A percentile compares a stretch with the other conserved stretches of the same genome.
Evolutionary conservation across 768 basidiomycete genomes (phyloP).

Genomic region (Guyanaporus albipodus): DNA sequence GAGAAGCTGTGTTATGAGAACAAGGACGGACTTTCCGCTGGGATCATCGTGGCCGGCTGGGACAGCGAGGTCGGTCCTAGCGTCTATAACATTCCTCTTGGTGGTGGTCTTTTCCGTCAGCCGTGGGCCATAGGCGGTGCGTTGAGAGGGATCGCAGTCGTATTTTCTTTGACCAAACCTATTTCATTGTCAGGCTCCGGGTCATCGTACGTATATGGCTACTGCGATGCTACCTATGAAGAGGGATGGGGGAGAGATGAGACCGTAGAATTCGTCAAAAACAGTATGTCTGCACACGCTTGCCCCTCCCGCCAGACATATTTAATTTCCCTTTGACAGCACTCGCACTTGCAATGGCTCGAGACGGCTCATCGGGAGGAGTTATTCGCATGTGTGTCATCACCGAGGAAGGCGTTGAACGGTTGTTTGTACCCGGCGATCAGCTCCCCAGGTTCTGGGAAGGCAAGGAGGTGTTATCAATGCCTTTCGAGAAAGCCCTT

Average conservation of each 20-base stretch:
- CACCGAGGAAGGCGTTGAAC: slow-evolving; percentile 86
- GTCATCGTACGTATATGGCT: slow-evolving; percentile 97
- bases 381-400: slow-evolving; percentile 97
- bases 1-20: slow-evolving; percentile 89
- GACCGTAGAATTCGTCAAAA: slow-evolving; percentile 91
- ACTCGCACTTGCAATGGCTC: slow-evolving; percentile 90
- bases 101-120: slow-evolving; percentile 94
- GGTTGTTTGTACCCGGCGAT: slow-evolving; percentile 89
- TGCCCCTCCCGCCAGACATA: neutral
- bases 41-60: slow-evolving; percentile 98
- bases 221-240: slow-evolving; percentile 96
- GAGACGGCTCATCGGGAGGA: slow-evolving; percentile 97
- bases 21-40: slow-evolving; percentile 85
- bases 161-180: neutral
- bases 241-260: slow-evolving; percentile 90
- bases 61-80: slow-evolving; percentile 87
- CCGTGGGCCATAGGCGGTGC: slow-evolving; percentile 98
- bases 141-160: slow-evolving; percentile 16
- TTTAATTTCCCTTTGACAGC: slow-evolving; percentile 44
- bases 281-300: slow-evolving; percentile 60
- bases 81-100: slow-evolving; percentile 95
- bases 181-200: slow-evolving; percentile 64
- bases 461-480: slow-evolving; percentile 66
- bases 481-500: slow-evolving; percentile 19
- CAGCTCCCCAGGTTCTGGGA: slow-evolving; percentile 89